These are phyloP conservation scores for Thalassiosira sp. DNA, from an alignment of 352 stramenopile genomes.

Conservation along the genomic window DNA sequence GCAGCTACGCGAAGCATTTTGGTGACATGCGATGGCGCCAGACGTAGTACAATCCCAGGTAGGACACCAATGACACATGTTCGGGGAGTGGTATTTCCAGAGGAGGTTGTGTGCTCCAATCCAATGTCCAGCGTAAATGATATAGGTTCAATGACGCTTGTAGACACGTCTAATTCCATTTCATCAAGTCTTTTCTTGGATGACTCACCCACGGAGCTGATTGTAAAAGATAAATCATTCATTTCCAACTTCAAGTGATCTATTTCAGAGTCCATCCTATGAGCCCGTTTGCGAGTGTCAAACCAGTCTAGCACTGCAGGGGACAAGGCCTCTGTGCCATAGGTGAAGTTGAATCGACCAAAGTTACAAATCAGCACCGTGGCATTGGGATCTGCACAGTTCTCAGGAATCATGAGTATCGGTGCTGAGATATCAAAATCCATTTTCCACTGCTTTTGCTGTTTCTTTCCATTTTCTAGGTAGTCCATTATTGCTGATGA, in stretches of 20 bases:
- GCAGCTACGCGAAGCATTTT: constrained; percentile 68
- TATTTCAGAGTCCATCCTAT: constrained; percentile 59
- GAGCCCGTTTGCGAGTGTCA: constrained; percentile 23
- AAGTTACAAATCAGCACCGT: constrained; percentile 79
- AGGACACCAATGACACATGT: constrained; percentile 77
- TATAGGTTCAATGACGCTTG: constrained; percentile 79
- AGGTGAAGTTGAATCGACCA: constrained; percentile 74
- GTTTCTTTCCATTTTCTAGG: constrained; percentile 81
- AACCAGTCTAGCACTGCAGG: constrained; percentile 73
- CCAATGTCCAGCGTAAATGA: constrained; percentile 71
- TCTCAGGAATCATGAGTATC: constrained; percentile 77
- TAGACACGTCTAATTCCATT: constrained; percentile 39
- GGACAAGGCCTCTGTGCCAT: constrained; percentile 61
- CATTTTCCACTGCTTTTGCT: constrained; percentile 75
- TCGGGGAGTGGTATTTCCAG: constrained; percentile 51
- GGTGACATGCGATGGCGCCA: constrained; percentile 67
- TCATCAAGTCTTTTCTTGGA: constrained; percentile 39
- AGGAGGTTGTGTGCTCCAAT: constrained; percentile 61
- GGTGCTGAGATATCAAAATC: constrained; percentile 79
- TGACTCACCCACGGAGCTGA: constrained; percentile 49
- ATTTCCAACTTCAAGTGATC: constrained; percentile 70
- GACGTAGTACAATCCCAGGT: constrained; percentile 63
- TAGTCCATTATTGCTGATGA: constrained; percentile 75
- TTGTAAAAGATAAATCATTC: constrained; percentile 63
- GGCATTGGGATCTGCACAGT: constrained; percentile 60